Base-by-base conservation (phyloP, 148 eudicot genomes). In the Dysphania ambrosioides region DNA sequence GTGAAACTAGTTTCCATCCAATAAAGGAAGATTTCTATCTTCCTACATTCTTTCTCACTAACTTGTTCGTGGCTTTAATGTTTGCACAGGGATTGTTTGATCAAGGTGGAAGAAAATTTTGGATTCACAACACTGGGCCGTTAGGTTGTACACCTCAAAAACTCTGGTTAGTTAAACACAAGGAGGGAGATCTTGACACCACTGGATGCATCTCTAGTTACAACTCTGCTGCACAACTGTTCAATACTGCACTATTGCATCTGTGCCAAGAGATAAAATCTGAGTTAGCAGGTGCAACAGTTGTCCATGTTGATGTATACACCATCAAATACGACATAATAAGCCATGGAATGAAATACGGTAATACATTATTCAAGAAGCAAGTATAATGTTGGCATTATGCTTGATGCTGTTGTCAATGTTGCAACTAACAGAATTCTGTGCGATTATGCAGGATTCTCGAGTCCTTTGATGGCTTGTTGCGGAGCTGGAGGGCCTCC, bases 111-210 rank as follows among this genome's bases (percentile, higher is more conserved):
- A 81, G 89, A 61, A 95, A 88, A 32, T 90, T 92, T 63, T 92
- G 96, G 97, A 78, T 95, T 72, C 98, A 92, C 80, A 95, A 95
- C 80, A 92, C 97, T 2, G 98, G 98, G 32, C 98, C 98, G 47
- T 73, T 95, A 38, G 98, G 98, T 55, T 95, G 98, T 79, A 87
- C 90, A 42, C 98, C 98, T 82, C 89, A 92, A 79, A 87, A 88
- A 74, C 88, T 94, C 8, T 80, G 87, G 72, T 66, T 87, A 75
- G 83, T 75, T 66, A 79, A 81, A 68, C 82, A 73, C 64, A 81
- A 70, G 51, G 56, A 83, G 19, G 35, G 64, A 0, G 85, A 87
- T 78, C 75, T 85, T 34, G 98, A 95, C 80, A 59, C 81, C 10
- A 1, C 74, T 9, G 91, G 93, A 74, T 95, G 98, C 83, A 81